These are phyloP conservation scores for Epichloe gansuensis DNA, from an alignment of 2,329 filamentous ascomycete species.

Conservation along the genomic window DNA sequence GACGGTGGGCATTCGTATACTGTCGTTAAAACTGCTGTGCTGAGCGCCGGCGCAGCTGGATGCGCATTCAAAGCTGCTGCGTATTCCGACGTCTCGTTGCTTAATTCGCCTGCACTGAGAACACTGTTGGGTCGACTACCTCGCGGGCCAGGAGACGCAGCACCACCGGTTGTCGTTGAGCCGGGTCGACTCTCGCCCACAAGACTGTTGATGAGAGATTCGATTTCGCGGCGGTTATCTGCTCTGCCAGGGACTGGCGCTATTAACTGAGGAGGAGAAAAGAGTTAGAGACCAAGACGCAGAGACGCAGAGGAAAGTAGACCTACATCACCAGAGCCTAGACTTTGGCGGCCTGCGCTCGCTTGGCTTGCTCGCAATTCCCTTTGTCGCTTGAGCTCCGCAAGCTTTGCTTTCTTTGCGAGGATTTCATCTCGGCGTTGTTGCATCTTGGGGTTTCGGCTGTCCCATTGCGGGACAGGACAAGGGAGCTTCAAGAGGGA, in stretches of 20 bases:
- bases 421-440: conserved; percentile 91
- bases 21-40: conserved; percentile 59
- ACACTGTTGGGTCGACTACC: conserved; percentile 79
- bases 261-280: conserved; percentile 29
- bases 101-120: conserved; percentile 67
- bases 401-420: conserved; percentile 93
- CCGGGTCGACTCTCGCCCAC: conserved; percentile 65
- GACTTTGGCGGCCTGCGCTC: conserved; percentile 53
- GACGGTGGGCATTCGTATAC: conserved; percentile 71
- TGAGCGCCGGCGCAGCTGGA: conserved; percentile 36
- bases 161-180: conserved; percentile 50
- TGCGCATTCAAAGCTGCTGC: conserved; percentile 34
- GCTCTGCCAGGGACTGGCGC: conserved; percentile 58
- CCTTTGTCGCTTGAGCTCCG: conserved; percentile 85
- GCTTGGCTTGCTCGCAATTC: conserved; percentile 71
- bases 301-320: conserved; percentile 2
- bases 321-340: conserved; percentile 59
- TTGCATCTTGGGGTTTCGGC: conserved; percentile 41
- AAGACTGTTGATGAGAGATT: conserved; percentile 72
- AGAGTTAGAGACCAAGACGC: conserved; percentile 2
- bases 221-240: conserved; percentile 62
- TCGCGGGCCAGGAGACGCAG: conserved; percentile 51
- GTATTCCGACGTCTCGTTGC: conserved; percentile 57
- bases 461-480: conserved; percentile 35
- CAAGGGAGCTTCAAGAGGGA: conserved; percentile 3